phyloP scores from a whole-genome alignment of 2,329 filamentous ascomycete species.

The Decorospora gaudefroyi region DNA sequence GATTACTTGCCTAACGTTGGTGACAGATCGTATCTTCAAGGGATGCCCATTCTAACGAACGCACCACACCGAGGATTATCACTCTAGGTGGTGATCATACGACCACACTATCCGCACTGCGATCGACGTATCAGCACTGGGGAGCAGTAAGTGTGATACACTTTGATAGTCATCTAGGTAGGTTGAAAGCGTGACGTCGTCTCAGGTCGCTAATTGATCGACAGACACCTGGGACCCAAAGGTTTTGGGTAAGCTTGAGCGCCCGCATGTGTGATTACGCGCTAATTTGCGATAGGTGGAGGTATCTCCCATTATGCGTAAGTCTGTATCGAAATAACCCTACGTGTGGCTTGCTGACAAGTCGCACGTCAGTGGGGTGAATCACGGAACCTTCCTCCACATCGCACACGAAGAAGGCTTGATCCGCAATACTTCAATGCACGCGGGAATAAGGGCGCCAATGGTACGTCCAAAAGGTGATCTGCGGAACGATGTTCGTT shows the following conservation, averaged over 20 bases:
- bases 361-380: slow-evolving; percentile 51
- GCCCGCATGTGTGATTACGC: not conserved
- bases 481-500: slow-evolving; percentile 60
- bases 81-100: slow-evolving; percentile 62
- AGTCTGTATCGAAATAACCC: slow-evolving; percentile 27
- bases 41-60: slow-evolving; percentile 52
- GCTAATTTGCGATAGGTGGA: slow-evolving; percentile 50
- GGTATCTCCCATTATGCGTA: slow-evolving; percentile 64
- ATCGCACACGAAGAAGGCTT: slow-evolving; percentile 66
- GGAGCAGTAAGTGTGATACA: slow-evolving; percentile 62
- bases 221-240: slow-evolving; percentile 62
- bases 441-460: slow-evolving; percentile 65
- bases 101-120: slow-evolving; percentile 58
- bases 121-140: slow-evolving; percentile 57
- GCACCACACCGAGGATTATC: slow-evolving; percentile 56
- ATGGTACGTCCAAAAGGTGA: slow-evolving; percentile 57
- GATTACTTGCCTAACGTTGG: not conserved
- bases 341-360: slow-evolving; percentile 4
- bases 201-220: not conserved
- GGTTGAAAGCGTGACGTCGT: not conserved
- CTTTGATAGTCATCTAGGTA: slow-evolving; percentile 59
- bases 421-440: slow-evolving; percentile 62
- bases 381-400: slow-evolving; percentile 66
- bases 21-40: slow-evolving; percentile 53
- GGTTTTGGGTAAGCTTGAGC: slow-evolving; percentile 52